phyloP scores from a whole-genome alignment of 2,329 filamentous ascomycete species.

The Fusarium floridanum region DNA sequence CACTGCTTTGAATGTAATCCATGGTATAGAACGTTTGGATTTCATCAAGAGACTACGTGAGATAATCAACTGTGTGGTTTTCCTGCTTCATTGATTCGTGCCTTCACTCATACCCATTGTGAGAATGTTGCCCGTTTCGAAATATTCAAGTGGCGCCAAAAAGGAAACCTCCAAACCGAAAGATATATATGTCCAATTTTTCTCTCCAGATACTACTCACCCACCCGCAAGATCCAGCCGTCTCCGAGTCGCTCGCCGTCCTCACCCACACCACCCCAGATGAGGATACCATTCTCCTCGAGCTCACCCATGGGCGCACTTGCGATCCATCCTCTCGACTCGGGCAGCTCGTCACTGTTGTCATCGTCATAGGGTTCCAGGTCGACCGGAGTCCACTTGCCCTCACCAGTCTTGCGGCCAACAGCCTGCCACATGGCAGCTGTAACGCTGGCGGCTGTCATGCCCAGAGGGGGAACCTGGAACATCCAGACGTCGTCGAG shows the following conservation, averaged over 20 bases:
- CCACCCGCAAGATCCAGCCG: conserved; percentile 73
- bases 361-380: conserved; percentile 65
- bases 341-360: conserved; percentile 63
- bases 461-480: conserved; percentile 68
- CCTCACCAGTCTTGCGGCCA: conserved; percentile 67
- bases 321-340: conserved; percentile 69
- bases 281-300: conserved; percentile 69
- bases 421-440: conserved; percentile 67
- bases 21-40: conserved; percentile 45
- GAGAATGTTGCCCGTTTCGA: conserved; percentile 21
- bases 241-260: conserved; percentile 67
- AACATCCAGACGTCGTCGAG: conserved; percentile 74
- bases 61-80: conserved; percentile 21
- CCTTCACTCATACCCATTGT: conserved; percentile 7
- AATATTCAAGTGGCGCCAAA: conserved; percentile 23
- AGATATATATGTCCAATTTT: conserved; percentile 11
- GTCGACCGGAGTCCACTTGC: conserved; percentile 67
- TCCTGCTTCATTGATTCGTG: conserved; percentile 8
- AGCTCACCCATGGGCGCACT: conserved; percentile 69
- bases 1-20: conserved; percentile 42
- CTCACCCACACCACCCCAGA: conserved; percentile 71
- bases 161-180: conserved; percentile 18
- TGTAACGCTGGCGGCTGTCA: conserved; percentile 67
- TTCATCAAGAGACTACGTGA: conserved; percentile 27
- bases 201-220: conserved; percentile 38